phyloP scores from a whole-genome alignment of 2,329 filamentous ascomycete species.

The Penicillium sumatraense region DNA sequence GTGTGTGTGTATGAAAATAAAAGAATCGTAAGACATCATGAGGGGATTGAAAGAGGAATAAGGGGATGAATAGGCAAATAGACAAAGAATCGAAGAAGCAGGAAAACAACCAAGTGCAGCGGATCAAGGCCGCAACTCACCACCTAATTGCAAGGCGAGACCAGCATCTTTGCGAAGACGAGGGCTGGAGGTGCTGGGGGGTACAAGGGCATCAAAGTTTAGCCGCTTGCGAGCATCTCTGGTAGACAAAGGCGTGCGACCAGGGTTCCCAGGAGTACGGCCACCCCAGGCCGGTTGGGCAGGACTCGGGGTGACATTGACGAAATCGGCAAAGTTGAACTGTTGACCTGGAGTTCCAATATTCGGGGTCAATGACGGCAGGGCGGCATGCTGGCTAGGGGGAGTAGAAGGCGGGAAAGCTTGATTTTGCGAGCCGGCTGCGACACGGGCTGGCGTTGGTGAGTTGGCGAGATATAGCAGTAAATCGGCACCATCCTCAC shows the following conservation, averaged over 20 bases:
- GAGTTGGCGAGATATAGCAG: conserved; percentile 87
- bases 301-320: conserved; percentile 95
- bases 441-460: conserved; percentile 76
- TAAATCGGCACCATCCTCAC: conserved; percentile 80
- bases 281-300: conserved; percentile 80
- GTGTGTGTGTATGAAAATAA: conserved; percentile 21
- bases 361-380: conserved; percentile 58
- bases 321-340: conserved; percentile 95
- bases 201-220: conserved; percentile 78
- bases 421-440: conserved; percentile 50
- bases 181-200: conserved; percentile 56
- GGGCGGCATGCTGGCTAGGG: conserved; percentile 63
- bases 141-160: conserved; percentile 69
- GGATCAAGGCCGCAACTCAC: conserved; percentile 60
- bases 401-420: conserved; percentile 73
- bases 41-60: conserved; percentile 17
- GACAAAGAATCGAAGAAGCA: conserved; percentile 22
- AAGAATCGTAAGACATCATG: conserved; percentile 30
- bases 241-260: conserved; percentile 71
- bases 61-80: conserved; percentile 25
- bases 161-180: conserved; percentile 52
- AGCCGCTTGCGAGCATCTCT: conserved; percentile 75
- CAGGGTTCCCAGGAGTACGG: conserved; percentile 58
- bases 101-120: background rate
- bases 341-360: conserved; percentile 78